phyloP scores from a whole-genome alignment of 495 filamentous ascomycete species.

The Xylaria grammica region DNA sequence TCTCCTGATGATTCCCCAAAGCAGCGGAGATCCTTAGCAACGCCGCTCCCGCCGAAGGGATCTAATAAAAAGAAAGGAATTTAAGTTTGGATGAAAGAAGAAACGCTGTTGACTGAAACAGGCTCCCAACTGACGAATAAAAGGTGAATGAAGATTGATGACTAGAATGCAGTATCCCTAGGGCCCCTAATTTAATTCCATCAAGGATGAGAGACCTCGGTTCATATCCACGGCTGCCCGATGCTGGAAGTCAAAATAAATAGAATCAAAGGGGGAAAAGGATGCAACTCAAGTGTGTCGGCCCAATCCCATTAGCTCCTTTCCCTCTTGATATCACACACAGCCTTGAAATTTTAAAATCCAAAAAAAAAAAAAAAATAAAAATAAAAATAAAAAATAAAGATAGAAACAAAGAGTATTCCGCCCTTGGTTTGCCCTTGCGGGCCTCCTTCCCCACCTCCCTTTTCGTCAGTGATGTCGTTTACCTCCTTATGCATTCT shows the following conservation, averaged over 20 bases:
- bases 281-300: background rate
- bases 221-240: background rate
- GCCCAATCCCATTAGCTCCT: background rate
- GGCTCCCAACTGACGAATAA: background rate
- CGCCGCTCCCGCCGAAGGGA: background rate
- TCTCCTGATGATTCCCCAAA: background rate
- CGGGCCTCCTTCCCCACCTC: background rate
- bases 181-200: background rate
- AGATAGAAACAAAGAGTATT: conserved; percentile 12
- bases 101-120: background rate
- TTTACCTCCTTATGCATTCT: background rate
- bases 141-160: background rate
- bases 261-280: background rate
- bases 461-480: background rate
- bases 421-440: conserved; percentile 10
- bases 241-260: background rate
- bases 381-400: conserved; percentile 15
- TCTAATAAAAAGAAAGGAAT: background rate
- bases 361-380: conserved; percentile 14
- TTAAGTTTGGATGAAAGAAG: background rate
- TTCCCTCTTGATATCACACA: background rate
- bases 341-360: background rate
- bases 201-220: too few relatives aligned
- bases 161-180: background rate
- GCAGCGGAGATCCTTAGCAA: background rate